Conservation (phyloP, 2,329 filamentous ascomycete genomes). For the Chalaropsis ovoidea region DNA sequence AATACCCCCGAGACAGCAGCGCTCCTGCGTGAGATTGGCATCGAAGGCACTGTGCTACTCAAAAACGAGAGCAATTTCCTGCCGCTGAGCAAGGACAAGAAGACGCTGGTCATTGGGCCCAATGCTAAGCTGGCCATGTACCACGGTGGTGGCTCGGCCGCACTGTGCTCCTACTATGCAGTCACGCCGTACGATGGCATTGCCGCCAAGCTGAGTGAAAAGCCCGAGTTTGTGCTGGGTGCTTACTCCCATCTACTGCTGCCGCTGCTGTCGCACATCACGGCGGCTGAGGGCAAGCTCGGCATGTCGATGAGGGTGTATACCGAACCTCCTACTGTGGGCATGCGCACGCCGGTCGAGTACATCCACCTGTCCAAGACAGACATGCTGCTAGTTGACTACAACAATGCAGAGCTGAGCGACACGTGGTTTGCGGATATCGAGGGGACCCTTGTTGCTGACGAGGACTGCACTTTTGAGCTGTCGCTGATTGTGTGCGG, state of each 20-base stretch:
- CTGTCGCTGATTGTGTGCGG: constrained; percentile 57
- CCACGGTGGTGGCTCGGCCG: constrained; percentile 57
- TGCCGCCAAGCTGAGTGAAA: constrained; percentile 39
- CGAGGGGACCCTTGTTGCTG: constrained; percentile 50
- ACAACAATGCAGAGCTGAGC: constrained; percentile 44
- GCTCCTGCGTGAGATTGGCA: constrained; percentile 54
- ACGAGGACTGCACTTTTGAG: constrained; percentile 52
- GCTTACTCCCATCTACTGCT: constrained; percentile 56
- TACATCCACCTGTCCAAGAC: constrained; percentile 40
- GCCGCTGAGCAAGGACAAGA: constrained; percentile 53
- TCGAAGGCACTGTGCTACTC: constrained; percentile 60
- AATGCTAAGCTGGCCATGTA: constrained; percentile 49
- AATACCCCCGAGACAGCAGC: constrained; percentile 53
- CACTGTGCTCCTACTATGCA: constrained; percentile 52
- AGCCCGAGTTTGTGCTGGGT: constrained; percentile 47
- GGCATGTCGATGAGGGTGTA: constrained; percentile 55
- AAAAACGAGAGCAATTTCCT: constrained; percentile 59
- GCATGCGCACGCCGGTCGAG: constrained; percentile 43
- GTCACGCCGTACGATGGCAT: constrained; percentile 66
- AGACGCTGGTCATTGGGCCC: constrained; percentile 48
- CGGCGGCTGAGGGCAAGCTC: constrained; percentile 41
- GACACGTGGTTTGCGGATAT: constrained; percentile 51
- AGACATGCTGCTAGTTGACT: constrained; percentile 43
- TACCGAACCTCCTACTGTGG: constrained; percentile 44
- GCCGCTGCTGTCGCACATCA: constrained; percentile 47